phyloP scores from a whole-genome alignment of 2,329 filamentous ascomycete genomes.

The Fusarium newnesense region DNA sequence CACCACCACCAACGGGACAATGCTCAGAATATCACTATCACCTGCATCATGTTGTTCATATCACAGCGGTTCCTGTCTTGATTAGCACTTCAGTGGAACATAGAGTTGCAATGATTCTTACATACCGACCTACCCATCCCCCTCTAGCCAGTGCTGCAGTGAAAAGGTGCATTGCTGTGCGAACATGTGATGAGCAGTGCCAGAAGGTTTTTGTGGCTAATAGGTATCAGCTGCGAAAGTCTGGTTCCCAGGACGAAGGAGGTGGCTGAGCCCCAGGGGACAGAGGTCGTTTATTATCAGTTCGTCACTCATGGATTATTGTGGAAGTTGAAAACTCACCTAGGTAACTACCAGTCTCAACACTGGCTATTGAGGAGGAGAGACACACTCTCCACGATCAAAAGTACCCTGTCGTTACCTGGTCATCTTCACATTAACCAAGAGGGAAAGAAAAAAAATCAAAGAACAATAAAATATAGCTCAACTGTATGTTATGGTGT shows the following conservation, averaged over 20 bases:
- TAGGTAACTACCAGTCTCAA: not conserved
- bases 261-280: not conserved
- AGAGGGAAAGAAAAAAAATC: not conserved
- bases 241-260: not conserved
- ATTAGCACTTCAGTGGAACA: conserved; percentile 1
- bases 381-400: not conserved
- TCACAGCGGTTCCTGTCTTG: conserved; percentile 18
- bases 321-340: not conserved
- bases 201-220: not conserved
- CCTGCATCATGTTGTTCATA: conserved; percentile 23
- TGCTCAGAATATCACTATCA: conserved; percentile 12
- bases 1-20: not conserved
- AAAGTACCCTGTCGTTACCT: not conserved
- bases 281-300: not conserved
- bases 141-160: not conserved
- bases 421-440: not conserved
- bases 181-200: conserved; percentile 26
- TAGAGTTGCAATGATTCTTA: not conserved
- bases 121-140: not conserved
- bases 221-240: not conserved
- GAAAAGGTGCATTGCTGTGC: conserved; percentile 16
- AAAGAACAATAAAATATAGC: not conserved
- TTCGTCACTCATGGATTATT: not conserved
- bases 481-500: not conserved
- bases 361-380: not conserved